phyloP scores from a whole-genome alignment of 2,329 filamentous ascomycete species.

The Botrytis tulipae region DNA sequence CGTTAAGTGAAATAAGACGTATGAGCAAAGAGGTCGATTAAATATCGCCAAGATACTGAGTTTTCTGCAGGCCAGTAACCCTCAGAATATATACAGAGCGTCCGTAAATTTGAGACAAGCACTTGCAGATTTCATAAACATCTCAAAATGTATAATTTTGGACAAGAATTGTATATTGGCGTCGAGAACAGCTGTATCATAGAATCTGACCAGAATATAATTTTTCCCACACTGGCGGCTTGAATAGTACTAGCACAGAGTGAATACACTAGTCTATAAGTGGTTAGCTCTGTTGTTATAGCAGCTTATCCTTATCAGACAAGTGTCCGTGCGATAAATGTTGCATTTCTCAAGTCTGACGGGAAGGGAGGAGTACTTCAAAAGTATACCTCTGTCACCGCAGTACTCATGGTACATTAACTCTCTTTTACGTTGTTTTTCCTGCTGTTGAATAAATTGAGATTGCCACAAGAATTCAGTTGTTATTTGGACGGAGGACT shows the following conservation, averaged over 20 bases:
- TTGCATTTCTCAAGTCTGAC: not conserved
- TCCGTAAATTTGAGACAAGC: not conserved
- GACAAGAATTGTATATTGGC: not conserved
- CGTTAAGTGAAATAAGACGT: not conserved
- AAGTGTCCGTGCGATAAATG: not conserved
- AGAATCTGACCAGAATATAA: not conserved
- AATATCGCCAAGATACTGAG: slow-evolving; percentile 22
- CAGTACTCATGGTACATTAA: not conserved
- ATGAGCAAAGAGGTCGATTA: slow-evolving; percentile 4
- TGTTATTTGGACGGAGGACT: not conserved
- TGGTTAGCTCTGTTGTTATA: not conserved
- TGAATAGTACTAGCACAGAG: not conserved
- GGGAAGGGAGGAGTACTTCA: not conserved
- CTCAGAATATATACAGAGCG: slow-evolving; percentile 27
- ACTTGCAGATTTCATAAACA: slow-evolving; percentile 17
- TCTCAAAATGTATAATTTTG: slow-evolving; percentile 16
- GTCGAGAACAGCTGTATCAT: not conserved
- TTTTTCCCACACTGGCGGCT: not conserved
- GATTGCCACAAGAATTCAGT: not conserved
- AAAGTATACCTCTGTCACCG: not conserved
- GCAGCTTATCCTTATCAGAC: not conserved
- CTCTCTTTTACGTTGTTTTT: not conserved
- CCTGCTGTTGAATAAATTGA: not conserved
- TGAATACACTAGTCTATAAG: not conserved
- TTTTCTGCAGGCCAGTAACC: slow-evolving; percentile 34